These are phyloP conservation scores for Stevia rebaudiana DNA, from an alignment of 140 eudicot genomes.

Conservation along the genomic window DNA sequence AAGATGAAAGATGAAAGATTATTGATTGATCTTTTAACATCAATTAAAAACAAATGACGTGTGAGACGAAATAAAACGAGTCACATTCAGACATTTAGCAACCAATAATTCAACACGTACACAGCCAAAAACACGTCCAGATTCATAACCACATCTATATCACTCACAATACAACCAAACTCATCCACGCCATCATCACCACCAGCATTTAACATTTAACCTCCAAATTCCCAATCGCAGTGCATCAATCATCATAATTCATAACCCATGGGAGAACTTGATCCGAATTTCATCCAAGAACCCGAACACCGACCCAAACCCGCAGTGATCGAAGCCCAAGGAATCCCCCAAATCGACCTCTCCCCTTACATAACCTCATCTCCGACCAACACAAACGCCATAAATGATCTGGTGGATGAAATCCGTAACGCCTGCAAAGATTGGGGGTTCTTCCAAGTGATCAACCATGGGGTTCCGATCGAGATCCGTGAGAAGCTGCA, in stretches of 20 bases:
- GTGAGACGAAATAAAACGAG: too few species aligned
- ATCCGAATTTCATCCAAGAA: conserved; percentile 59
- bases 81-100: too few species aligned
- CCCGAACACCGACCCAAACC: conserved; percentile 60
- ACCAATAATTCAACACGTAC: too few species aligned
- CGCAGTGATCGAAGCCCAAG: conserved; percentile 25
- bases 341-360: too few species aligned
- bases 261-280: conserved; percentile 76
- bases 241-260: background rate
- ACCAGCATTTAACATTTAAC: too few species aligned
- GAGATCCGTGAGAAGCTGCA: conserved; percentile 33
- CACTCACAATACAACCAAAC: too few species aligned
- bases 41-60: too few species aligned
- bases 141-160: too few species aligned
- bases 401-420: conserved; percentile 27
- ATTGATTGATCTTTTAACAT: too few species aligned
- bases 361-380: conserved; percentile 20
- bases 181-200: too few species aligned
- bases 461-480: conserved; percentile 55
- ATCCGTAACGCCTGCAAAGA: conserved; percentile 45
- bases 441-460: conserved; percentile 78
- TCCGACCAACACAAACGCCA: background rate
- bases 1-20: too few species aligned
- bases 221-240: background rate
- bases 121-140: too few species aligned